A percentile compares a stretch with the other conserved stretches of the same genome.
Conservation (phyloP, 192 early-diverging fungal genomes). For the Lunasporangiospora selenospora region DNA sequence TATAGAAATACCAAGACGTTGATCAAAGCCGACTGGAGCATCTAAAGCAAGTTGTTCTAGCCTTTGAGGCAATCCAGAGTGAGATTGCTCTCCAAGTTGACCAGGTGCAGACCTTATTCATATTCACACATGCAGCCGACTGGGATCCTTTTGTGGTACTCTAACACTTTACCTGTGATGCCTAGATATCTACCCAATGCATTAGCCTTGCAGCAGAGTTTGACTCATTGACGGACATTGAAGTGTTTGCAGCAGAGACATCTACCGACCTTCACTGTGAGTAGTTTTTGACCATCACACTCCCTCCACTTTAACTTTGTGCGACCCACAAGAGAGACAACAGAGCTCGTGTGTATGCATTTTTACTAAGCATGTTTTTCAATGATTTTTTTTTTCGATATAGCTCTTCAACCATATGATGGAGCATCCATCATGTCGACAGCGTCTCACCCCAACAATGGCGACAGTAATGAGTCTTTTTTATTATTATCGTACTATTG, state of each 20-base stretch:
- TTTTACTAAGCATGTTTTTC: no score
- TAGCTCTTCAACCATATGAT: conserved; percentile 24
- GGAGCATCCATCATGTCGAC: conserved; percentile 8
- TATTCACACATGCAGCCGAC: neutral
- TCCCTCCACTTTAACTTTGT: no score
- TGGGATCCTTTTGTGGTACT: neutral
- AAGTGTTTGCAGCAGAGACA: conserved; percentile 28
- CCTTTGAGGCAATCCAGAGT: conserved; percentile 47
- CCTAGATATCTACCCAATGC: conserved; percentile 34
- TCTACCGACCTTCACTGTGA: conserved; percentile 28
- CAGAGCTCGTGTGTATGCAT: no score
- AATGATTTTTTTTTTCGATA: neutral
- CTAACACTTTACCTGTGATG: neutral
- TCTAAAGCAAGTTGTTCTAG: conserved; percentile 34
- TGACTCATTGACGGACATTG: conserved; percentile 31
- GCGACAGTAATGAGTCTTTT: conserved; percentile 14
- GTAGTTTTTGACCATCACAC: no score
- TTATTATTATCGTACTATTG: no score
- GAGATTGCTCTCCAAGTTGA: conserved; percentile 37
- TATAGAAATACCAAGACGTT: conserved; percentile 48
- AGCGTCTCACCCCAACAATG: conserved; percentile 21
- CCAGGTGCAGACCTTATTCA: conserved; percentile 9
- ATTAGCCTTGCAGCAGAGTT: conserved; percentile 20
- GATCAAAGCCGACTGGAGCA: conserved; percentile 43
- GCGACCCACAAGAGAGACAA: no score